Evolutionary conservation across 2,329 filamentous ascomycete species (phyloP).

Genomic region (Harringtonia aguacate): DNA sequence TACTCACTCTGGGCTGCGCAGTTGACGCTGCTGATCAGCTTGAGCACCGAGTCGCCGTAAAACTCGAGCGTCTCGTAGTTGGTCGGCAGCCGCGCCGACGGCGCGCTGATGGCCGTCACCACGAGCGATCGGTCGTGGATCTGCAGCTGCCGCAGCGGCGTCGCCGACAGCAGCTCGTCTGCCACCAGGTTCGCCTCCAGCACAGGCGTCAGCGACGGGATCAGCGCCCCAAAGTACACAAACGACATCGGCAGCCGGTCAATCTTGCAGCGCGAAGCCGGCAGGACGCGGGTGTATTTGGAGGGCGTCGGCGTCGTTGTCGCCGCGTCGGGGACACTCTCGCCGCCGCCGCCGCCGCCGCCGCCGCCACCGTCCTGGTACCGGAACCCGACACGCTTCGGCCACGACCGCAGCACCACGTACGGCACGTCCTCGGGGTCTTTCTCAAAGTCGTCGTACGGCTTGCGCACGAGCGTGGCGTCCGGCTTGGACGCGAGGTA

Average conservation of each 20-base stretch:
- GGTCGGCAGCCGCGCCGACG: conserved; percentile 43
- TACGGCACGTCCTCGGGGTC: conserved; percentile 36
- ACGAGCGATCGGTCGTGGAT: conserved; percentile 47
- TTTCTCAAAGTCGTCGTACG: conserved; percentile 24
- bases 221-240: conserved; percentile 45
- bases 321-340: too few relatives aligned
- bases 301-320: background rate
- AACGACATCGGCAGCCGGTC: conserved; percentile 35
- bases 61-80: conserved; percentile 85
- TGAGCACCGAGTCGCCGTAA: conserved; percentile 74
- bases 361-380: conserved; percentile 22
- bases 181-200: conserved; percentile 56
- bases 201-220: conserved; percentile 65
- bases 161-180: conserved; percentile 40
- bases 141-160: conserved; percentile 38
- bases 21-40: conserved; percentile 59
- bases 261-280: conserved; percentile 33
- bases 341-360: conserved; percentile 5
- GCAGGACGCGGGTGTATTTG: conserved; percentile 35
- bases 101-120: conserved; percentile 59
- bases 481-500: conserved; percentile 34
- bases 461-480: conserved; percentile 24
- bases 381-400: conserved; percentile 49
- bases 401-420: conserved; percentile 36
- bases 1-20: conserved; percentile 43